A percentile compares a stretch with the other conserved stretches of the same genome.
Evolutionary conservation across 257 asterid species (phyloP).

Genomic region (Scutellaria barbata): DNA sequence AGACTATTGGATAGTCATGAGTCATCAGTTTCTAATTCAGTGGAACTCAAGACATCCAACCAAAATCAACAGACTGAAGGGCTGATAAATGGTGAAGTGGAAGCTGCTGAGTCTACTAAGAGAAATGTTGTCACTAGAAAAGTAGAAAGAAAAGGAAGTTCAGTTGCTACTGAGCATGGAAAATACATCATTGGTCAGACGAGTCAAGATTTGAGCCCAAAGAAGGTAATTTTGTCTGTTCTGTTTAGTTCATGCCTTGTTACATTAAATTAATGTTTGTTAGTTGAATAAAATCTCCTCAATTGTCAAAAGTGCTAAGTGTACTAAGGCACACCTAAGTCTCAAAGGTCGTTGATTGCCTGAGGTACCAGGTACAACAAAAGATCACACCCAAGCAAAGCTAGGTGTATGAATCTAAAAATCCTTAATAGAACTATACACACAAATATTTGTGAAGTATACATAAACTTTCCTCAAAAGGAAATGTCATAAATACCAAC

Average conservation of each 20-base stretch:
- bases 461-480: background rate
- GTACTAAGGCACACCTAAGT: background rate
- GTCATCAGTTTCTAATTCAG: conserved; percentile 40
- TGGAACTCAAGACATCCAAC: conserved; percentile 41
- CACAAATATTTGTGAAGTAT: background rate
- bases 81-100: conserved; percentile 56
- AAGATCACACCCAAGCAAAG: background rate
- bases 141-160: conserved; percentile 57
- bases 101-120: conserved; percentile 52
- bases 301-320: background rate
- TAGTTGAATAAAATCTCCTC: background rate
- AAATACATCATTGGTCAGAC: conserved; percentile 58
- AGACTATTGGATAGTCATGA: conserved; percentile 51
- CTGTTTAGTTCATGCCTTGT: conserved; percentile 20
- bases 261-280: background rate
- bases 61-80: conserved; percentile 54
- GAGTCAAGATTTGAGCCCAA: conserved; percentile 55
- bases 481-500: background rate
- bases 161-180: conserved; percentile 52
- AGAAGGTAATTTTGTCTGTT: conserved; percentile 61
- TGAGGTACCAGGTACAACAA: background rate
- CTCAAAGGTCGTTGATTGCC: background rate
- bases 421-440: background rate
- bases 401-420: background rate
- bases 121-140: conserved; percentile 46